phyloP scores from a whole-genome alignment of 371 early-diverging fungal genomes.

The Rhizopus sp. region DNA sequence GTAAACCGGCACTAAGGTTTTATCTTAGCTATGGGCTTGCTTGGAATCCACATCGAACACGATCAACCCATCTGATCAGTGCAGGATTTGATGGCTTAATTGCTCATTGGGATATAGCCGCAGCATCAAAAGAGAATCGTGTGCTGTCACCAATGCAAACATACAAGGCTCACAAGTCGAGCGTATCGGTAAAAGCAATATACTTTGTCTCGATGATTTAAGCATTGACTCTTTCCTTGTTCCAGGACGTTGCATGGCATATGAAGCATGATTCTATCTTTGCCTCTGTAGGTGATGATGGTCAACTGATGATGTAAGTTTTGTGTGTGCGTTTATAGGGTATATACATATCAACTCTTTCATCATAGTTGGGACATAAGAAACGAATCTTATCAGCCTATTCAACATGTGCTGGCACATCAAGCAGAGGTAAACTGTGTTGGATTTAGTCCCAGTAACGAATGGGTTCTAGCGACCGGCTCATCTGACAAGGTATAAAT shows the following conservation, averaged over 20 bases:
- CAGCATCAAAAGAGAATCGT: slow-evolving; percentile 61
- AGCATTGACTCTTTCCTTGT: slow-evolving; percentile 2
- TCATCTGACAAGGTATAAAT: slow-evolving; percentile 81
- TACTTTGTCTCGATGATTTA: background rate
- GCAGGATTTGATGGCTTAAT: slow-evolving; percentile 85
- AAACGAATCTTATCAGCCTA: slow-evolving; percentile 55
- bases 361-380: slow-evolving; percentile 73
- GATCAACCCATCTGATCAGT: slow-evolving; percentile 76
- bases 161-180: slow-evolving; percentile 83
- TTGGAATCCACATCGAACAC: slow-evolving; percentile 68
- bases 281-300: slow-evolving; percentile 96
- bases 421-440: slow-evolving; percentile 91
- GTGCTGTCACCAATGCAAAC: slow-evolving; percentile 70
- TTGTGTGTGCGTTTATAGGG: background rate
- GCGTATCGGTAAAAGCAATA: slow-evolving; percentile 73
- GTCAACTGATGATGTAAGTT: slow-evolving; percentile 78
- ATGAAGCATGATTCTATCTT: slow-evolving; percentile 79
- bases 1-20: background rate
- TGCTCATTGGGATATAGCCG: slow-evolving; percentile 64
- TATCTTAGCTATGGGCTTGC: slow-evolving; percentile 67
- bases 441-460: slow-evolving; percentile 91
- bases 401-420: slow-evolving; percentile 83
- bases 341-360: background rate
- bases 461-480: slow-evolving; percentile 95
- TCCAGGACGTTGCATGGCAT: slow-evolving; percentile 93